A percentile compares a stretch with the other conserved stretches of the same genome.
Evolutionary conservation across 305 asterid species (phyloP).

Genomic region (Striga hermonthica): DNA sequence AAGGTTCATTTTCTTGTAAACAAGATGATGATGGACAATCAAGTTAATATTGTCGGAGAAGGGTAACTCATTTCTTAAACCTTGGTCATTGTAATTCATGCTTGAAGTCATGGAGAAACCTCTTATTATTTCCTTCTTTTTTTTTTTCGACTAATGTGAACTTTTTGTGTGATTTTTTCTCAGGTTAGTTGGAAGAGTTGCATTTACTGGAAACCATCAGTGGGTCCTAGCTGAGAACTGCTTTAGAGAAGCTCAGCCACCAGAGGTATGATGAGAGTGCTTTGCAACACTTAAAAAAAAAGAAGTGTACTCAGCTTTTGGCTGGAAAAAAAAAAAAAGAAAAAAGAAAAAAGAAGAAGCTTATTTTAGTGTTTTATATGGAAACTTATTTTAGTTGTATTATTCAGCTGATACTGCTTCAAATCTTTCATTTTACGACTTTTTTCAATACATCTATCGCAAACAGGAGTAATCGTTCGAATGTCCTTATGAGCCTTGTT

Average conservation of each 20-base stretch:
- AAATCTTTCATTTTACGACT: no score
- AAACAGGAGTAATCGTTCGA: no score
- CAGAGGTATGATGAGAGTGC: constrained; percentile 52
- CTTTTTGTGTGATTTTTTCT: constrained; percentile 26
- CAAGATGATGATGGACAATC: constrained; percentile 87
- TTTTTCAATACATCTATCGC: no score
- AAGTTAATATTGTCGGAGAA: constrained; percentile 75
- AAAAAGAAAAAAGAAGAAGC: no score
- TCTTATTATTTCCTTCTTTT: not conserved
- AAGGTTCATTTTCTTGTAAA: constrained; percentile 61
- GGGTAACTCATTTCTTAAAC: constrained; percentile 46
- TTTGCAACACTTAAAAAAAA: not conserved
- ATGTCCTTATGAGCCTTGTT: not conserved
- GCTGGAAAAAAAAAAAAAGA: not conserved
- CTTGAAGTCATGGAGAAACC: not conserved
- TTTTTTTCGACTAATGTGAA: not conserved
- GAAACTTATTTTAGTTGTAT: not conserved
- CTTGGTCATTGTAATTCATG: constrained; percentile 11
- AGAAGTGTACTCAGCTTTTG: not conserved
- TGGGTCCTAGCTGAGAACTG: constrained; percentile 61
- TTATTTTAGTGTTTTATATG: not conserved
- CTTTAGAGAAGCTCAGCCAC: constrained; percentile 54
- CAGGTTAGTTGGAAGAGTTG: constrained; percentile 86
- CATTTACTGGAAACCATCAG: constrained; percentile 75
- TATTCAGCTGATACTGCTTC: not conserved